Evolutionary conservation across 2,329 filamentous ascomycete species (phyloP).

Genomic region (Alternaria solani): DNA sequence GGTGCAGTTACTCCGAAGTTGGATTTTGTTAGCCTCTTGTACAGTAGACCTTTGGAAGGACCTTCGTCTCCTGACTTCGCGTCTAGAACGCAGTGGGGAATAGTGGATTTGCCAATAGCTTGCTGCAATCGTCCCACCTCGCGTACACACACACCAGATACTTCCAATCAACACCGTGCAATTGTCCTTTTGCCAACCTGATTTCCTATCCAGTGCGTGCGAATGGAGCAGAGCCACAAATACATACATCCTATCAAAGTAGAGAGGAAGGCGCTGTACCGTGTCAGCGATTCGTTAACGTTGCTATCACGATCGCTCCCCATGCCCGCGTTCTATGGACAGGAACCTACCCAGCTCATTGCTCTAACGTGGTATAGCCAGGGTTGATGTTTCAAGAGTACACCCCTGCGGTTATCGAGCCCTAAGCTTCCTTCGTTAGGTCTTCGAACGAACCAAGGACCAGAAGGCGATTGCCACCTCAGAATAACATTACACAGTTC

Average conservation of each 20-base stretch:
- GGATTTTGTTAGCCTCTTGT: constrained; percentile 18
- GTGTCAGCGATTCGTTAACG: constrained; percentile 2
- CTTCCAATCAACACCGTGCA: not conserved
- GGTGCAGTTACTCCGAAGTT: not conserved
- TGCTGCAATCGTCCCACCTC: constrained; percentile 10
- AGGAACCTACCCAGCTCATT: constrained; percentile 23
- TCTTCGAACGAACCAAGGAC: not conserved
- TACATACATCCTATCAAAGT: not conserved
- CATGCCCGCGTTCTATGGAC: constrained; percentile 1
- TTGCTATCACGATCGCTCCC: constrained; percentile 11
- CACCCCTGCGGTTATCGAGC: constrained; percentile 20
- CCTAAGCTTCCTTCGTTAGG: constrained; percentile 4
- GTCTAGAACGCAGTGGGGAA: constrained; percentile 18
- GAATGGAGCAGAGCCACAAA: not conserved
- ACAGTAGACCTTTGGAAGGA: constrained; percentile 14
- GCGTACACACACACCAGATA: constrained; percentile 8
- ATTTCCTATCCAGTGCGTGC: not conserved
- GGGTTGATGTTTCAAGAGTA: constrained; percentile 32
- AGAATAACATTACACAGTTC: constrained; percentile 6
- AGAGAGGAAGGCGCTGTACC: not conserved
- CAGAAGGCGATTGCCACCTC: not conserved
- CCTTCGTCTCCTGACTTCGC: constrained; percentile 10
- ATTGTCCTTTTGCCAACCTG: not conserved
- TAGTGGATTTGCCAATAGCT: constrained; percentile 12
- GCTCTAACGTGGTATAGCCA: constrained; percentile 27